Percentiles rank a stretch among this genome's conserved stretches.
These are phyloP conservation scores for Marasmius sp. DNA, from an alignment of 1,284 basidiomycete species.

Conservation along the genomic window DNA sequence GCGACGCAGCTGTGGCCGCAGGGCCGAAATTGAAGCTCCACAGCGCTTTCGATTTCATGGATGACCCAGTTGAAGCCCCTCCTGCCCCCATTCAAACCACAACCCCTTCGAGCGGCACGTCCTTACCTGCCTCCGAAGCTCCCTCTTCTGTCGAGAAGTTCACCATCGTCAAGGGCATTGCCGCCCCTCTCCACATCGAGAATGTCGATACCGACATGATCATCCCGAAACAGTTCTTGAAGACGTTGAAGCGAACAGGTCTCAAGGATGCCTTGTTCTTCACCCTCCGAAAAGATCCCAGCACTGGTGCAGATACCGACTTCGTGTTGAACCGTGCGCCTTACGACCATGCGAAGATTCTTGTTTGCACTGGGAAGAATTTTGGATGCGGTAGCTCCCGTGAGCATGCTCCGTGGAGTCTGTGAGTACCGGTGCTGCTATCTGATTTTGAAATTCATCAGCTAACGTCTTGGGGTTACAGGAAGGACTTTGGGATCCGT, in stretches of 20 bases:
- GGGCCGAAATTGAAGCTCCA: constrained; percentile 65
- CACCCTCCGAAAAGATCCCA: constrained; percentile 78
- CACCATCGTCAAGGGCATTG: constrained; percentile 77
- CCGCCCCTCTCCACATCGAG: constrained; percentile 87
- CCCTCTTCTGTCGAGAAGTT: constrained; percentile 78
- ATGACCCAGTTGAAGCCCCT: constrained; percentile 70
- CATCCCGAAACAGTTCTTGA: constrained; percentile 95
- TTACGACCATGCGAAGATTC: constrained; percentile 78
- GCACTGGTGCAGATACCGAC: constrained; percentile 80
- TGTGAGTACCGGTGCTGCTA: constrained; percentile 52
- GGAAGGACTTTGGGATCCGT: constrained; percentile 93
- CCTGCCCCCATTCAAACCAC: constrained; percentile 49
- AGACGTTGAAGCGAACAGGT: constrained; percentile 92
- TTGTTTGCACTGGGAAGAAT: constrained; percentile 89
- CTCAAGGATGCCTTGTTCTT: constrained; percentile 89
- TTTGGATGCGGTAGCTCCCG: constrained; percentile 95
- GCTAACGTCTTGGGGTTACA: constrained; percentile 24
- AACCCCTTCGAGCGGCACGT: constrained; percentile 24
- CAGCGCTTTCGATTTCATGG: constrained; percentile 74
- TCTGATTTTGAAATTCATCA: constrained; percentile 5
- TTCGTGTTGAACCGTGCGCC: constrained; percentile 90
- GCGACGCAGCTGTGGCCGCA: constrained; percentile 44
- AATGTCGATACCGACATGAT: constrained; percentile 98
- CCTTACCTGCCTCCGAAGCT: constrained; percentile 49
- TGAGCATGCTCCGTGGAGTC: constrained; percentile 95